A percentile compares a stretch with the other conserved stretches of the same genome.
Conservation (phyloP, 73 alveolate species). For the Paramecium octaurelia region DNA sequence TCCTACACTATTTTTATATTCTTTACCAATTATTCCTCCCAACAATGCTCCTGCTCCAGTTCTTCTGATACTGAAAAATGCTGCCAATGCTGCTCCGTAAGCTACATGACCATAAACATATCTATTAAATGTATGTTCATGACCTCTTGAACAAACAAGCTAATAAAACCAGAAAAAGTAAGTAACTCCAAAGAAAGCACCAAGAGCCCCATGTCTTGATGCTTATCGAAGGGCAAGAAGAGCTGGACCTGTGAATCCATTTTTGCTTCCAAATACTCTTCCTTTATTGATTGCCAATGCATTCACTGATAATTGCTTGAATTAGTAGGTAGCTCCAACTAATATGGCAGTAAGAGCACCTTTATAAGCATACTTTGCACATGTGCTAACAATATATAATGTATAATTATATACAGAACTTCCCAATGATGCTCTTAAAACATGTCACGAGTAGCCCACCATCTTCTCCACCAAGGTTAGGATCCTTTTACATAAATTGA, state of each 20-base stretch:
- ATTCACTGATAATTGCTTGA: not conserved
- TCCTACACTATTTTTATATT: not conserved
- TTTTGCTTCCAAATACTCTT: not conserved
- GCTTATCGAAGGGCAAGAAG: not conserved
- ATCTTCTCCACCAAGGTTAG: conserved; percentile 12
- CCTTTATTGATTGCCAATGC: not conserved
- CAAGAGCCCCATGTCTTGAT: not conserved
- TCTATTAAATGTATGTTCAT: not conserved
- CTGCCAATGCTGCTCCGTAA: not conserved
- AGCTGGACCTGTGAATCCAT: not conserved
- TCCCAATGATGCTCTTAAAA: conserved; percentile 41
- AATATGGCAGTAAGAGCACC: not conserved
- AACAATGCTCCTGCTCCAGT: not conserved
- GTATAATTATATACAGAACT: not conserved
- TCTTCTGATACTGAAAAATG: not conserved
- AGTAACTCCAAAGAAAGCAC: conserved; percentile 12
- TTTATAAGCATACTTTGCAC: not conserved
- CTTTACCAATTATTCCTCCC: not conserved
- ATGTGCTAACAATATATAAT: not conserved
- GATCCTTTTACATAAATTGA: not conserved
- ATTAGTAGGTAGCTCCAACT: not conserved
- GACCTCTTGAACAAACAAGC: not conserved
- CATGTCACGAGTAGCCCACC: conserved; percentile 31
- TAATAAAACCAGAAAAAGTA: not conserved
- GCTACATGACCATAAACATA: not conserved